phyloP scores from a whole-genome alignment of 805 yeast genomes.

The Candida schatavii region DNA sequence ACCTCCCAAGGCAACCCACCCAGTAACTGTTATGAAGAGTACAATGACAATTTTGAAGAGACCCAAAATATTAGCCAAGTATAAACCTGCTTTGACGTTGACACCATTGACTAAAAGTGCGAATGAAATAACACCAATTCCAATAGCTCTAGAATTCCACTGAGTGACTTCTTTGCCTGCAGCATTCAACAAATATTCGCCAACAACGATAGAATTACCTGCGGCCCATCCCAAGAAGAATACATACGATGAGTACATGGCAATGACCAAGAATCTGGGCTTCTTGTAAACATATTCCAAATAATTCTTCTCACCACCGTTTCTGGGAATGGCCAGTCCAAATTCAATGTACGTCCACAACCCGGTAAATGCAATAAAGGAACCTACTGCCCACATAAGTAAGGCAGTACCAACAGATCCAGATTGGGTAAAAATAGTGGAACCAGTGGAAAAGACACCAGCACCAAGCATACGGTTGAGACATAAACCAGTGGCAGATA shows the following conservation, averaged over 20 bases:
- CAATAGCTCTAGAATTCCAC: slow-evolving; percentile 79
- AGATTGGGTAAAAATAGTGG: slow-evolving; percentile 53
- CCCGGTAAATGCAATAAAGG: slow-evolving; percentile 56
- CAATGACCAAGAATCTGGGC: slow-evolving; percentile 67
- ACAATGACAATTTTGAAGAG: slow-evolving; percentile 71
- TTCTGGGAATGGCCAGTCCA: slow-evolving; percentile 72
- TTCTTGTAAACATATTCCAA: slow-evolving; percentile 66
- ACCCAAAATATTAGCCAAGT: slow-evolving; percentile 63
- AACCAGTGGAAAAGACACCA: slow-evolving; percentile 68
- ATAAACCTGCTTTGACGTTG: slow-evolving; percentile 63
- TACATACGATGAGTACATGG: slow-evolving; percentile 62
- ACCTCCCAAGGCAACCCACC: slow-evolving; percentile 82
- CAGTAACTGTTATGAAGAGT: slow-evolving; percentile 66
- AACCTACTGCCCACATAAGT: slow-evolving; percentile 73
- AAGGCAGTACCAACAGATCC: slow-evolving; percentile 75
- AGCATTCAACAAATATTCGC: slow-evolving; percentile 73
- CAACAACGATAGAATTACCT: slow-evolving; percentile 77
- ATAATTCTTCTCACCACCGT: slow-evolving; percentile 86
- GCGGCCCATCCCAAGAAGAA: slow-evolving; percentile 84
- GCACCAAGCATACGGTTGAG: slow-evolving; percentile 73
- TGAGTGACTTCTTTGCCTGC: slow-evolving; percentile 64
- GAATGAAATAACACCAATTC: slow-evolving; percentile 69
- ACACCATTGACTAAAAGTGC: slow-evolving; percentile 62
- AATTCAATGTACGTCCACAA: slow-evolving; percentile 75
- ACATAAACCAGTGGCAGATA: slow-evolving; percentile 49